These are phyloP conservation scores for Sphagnum tenellum DNA, from an alignment of 225 moss, liverwort and hornwort genomes.

Conservation along the genomic window DNA sequence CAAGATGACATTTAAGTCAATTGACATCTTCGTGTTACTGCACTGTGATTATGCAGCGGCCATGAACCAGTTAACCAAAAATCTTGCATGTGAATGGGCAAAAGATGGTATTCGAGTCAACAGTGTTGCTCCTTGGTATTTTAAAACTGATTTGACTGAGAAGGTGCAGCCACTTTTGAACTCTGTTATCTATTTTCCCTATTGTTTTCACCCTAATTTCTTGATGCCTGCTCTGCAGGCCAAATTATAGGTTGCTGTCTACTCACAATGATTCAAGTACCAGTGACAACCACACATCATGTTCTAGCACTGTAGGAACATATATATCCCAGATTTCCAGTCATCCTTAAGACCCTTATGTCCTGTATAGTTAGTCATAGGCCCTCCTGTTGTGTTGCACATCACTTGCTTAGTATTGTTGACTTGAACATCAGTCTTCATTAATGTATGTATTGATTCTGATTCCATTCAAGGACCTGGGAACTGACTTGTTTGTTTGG, in stretches of 20 bases:
- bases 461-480: no score
- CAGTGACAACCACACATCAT: background rate
- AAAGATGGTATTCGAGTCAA: constrained; percentile 79
- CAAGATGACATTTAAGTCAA: background rate
- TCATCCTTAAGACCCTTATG: no score
- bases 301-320: background rate
- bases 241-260: background rate
- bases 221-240: background rate
- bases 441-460: background rate
- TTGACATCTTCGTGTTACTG: no score
- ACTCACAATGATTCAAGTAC: no score
- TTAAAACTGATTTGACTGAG: constrained; percentile 41
- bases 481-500: background rate
- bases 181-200: background rate
- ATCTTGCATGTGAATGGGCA: constrained; percentile 84
- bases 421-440: background rate
- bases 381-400: background rate
- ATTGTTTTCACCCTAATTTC: background rate
- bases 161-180: constrained; percentile 10
- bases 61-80: constrained; percentile 70
- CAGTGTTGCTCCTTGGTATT: constrained; percentile 78
- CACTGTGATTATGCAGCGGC: constrained; percentile 32
- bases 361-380: background rate
- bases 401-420: background rate
- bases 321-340: no score